phyloP scores from a whole-genome alignment of 2,329 filamentous ascomycete genomes.

The Sporothrix phasma region DNA sequence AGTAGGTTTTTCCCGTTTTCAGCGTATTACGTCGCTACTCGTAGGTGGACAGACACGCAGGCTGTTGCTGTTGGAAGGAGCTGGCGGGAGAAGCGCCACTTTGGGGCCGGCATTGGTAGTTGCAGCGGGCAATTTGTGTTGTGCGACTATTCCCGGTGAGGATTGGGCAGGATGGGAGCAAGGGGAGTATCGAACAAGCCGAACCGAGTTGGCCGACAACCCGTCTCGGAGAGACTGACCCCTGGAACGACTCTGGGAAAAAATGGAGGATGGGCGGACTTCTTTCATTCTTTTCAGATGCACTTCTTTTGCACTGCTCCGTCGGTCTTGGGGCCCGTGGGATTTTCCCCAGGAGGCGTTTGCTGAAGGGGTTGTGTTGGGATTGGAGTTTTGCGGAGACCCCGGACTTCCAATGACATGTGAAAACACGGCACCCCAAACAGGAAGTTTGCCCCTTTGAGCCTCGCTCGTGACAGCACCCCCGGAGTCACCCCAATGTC shows the following conservation, averaged over 20 bases:
- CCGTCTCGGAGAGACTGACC: background rate
- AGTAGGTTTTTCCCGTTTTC: background rate
- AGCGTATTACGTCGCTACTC: background rate
- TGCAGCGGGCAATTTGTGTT: background rate
- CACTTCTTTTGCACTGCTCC: background rate
- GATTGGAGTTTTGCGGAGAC: constrained; percentile 11
- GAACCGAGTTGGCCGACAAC: background rate
- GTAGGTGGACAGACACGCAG: too few species aligned
- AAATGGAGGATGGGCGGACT: background rate
- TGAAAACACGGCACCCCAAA: constrained; percentile 9
- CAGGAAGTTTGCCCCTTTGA: constrained; percentile 3
- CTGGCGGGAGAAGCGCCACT: background rate
- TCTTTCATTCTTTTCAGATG: background rate
- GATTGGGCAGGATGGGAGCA: background rate
- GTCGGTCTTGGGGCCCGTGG: background rate
- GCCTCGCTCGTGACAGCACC: constrained; percentile 5
- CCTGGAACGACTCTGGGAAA: background rate
- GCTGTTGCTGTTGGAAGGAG: background rate
- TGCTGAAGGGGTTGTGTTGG: background rate
- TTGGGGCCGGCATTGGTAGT: background rate
- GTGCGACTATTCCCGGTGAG: background rate
- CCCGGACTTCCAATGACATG: constrained; percentile 14
- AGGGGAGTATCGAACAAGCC: background rate
- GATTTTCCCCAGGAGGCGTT: background rate
- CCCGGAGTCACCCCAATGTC: background rate